These are phyloP conservation scores for Pythium dissimile DNA, from an alignment of 352 stramenopile species.

Conservation along the genomic window DNA sequence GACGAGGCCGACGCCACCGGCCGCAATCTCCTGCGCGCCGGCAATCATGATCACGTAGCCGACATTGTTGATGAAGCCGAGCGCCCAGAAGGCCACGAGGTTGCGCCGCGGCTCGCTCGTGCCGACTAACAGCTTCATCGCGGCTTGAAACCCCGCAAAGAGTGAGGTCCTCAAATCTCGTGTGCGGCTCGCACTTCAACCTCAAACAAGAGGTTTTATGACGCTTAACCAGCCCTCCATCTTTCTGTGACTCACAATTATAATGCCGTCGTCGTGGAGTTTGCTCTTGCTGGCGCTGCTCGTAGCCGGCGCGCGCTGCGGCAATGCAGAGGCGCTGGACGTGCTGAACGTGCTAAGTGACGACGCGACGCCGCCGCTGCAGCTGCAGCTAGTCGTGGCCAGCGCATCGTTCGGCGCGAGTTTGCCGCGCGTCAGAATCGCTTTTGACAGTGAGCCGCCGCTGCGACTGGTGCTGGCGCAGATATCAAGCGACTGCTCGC, in stretches of 20 bases:
- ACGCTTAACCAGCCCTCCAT: neutral
- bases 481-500: conserved; percentile 10
- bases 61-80: conserved; percentile 93
- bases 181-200: conserved; percentile 4
- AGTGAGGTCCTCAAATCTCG: neutral
- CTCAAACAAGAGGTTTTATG: conserved; percentile 18
- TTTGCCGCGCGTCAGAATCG: neutral
- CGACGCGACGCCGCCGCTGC: neutral
- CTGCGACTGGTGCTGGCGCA: conserved; percentile 14
- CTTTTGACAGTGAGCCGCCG: neutral
- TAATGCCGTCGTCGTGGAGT: neutral
- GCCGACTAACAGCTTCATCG: neutral
- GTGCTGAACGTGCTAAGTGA: conserved; percentile 12
- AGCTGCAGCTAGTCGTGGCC: conserved; percentile 9
- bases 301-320: neutral
- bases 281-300: neutral
- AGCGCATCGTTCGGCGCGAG: conserved; percentile 14
- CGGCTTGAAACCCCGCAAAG: no score
- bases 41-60: conserved; percentile 95
- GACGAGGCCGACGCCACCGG: conserved; percentile 89
- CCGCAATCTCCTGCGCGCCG: conserved; percentile 89
- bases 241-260: neutral
- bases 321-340: conserved; percentile 5
- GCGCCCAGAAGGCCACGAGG: conserved; percentile 85
- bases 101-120: conserved; percentile 48